Conservation (phyloP, 495 filamentous ascomycete genomes). For the Tuber calosporum region DNA sequence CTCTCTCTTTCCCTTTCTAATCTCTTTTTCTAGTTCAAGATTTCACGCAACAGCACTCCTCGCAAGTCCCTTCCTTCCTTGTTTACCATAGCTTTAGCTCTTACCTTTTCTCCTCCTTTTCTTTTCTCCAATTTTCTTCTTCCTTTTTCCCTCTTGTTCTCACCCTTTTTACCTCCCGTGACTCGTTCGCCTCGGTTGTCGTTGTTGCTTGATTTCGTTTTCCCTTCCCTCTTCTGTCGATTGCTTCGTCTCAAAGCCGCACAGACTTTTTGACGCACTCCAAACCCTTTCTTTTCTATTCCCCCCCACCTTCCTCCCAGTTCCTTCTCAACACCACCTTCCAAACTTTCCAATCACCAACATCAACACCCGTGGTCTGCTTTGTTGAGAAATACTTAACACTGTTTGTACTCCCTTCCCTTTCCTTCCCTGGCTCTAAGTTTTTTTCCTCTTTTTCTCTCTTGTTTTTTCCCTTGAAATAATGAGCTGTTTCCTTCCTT, state of each 20-base stretch:
- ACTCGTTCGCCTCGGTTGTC: slow-evolving; percentile 3
- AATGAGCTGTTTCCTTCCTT: not conserved
- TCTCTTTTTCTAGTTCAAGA: not conserved
- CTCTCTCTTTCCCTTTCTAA: not conserved
- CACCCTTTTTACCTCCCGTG: not conserved
- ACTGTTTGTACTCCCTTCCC: not conserved
- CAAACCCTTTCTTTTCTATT: slow-evolving; percentile 36
- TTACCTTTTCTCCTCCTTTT: slow-evolving; percentile 3
- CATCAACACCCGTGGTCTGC: not conserved
- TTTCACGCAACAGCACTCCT: not conserved
- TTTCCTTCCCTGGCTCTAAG: not conserved
- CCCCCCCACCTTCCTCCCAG: slow-evolving; percentile 38
- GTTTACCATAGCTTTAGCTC: slow-evolving; percentile 4
- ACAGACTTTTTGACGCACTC: slow-evolving; percentile 36
- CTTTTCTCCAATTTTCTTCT: slow-evolving; percentile 17
- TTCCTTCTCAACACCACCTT: slow-evolving; percentile 26
- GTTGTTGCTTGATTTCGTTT: slow-evolving; percentile 10
- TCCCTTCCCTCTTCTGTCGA: slow-evolving; percentile 21
- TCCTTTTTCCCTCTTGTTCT: slow-evolving; percentile 17
- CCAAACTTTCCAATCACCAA: slow-evolving; percentile 28
- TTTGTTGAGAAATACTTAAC: not conserved
- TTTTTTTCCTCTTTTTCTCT: not conserved
- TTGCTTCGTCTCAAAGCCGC: slow-evolving; percentile 27
- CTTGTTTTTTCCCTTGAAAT: not conserved
- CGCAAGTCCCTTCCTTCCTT: not conserved